These are phyloP conservation scores for Monilinia fructicola DNA, from an alignment of 2,329 filamentous ascomycete species.

Conservation along the genomic window DNA sequence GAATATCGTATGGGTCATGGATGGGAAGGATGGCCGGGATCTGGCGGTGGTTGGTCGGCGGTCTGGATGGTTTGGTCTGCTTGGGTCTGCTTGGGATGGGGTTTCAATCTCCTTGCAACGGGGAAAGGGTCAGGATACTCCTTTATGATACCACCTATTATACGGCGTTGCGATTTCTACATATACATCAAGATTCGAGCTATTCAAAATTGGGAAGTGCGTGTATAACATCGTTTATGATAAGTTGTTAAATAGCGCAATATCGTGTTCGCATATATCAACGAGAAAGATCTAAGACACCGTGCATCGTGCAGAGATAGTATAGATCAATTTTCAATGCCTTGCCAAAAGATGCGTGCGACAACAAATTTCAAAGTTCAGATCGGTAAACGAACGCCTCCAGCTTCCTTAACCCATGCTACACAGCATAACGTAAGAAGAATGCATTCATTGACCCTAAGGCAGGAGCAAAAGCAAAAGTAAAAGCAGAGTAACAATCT, in stretches of 20 bases:
- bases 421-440: too few species aligned
- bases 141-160: slow-evolving; percentile 17
- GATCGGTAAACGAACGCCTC: too few species aligned
- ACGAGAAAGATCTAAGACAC: not conserved
- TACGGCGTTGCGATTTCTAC: slow-evolving; percentile 9
- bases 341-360: not conserved
- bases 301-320: not conserved
- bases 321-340: not conserved
- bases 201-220: slow-evolving; percentile 1
- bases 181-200: not conserved
- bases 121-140: slow-evolving; percentile 8
- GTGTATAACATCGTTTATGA: not conserved
- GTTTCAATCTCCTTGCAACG: not conserved
- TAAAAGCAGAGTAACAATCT: too few species aligned
- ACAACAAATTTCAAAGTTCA: not conserved
- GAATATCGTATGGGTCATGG: not conserved
- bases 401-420: too few species aligned
- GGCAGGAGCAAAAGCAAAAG: too few species aligned
- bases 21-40: too few species aligned
- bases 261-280: not conserved
- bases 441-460: too few species aligned
- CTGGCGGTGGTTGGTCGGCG: not conserved
- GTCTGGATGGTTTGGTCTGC: not conserved
- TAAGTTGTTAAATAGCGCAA: not conserved
- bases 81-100: not conserved